Conservation (phyloP, 352 stramenopile genomes). For the Aphanomyces invadans region DNA sequence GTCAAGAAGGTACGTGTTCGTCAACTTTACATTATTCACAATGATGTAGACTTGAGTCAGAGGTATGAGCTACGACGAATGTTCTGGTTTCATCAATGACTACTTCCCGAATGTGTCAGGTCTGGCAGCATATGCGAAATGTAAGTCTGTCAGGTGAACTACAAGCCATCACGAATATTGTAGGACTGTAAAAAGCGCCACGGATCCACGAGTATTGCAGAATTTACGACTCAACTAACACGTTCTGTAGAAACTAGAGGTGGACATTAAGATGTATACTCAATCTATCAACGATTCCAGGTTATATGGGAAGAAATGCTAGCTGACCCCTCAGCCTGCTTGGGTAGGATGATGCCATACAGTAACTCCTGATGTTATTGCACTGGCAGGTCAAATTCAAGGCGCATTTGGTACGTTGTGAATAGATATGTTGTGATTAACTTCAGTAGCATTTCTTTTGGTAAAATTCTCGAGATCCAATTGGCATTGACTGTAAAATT, state of each 20-base stretch:
- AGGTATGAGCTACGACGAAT: not conserved
- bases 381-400: conserved; percentile 15
- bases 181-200: conserved; percentile 21
- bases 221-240: not conserved
- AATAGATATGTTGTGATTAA: not conserved
- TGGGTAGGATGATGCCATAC: conserved; percentile 35
- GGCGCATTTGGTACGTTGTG: conserved; percentile 14
- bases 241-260: conserved; percentile 17
- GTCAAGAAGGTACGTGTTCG: conserved; percentile 13
- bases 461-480: no score
- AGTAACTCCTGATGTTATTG: conserved; percentile 3
- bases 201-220: conserved; percentile 11
- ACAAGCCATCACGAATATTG: no score
- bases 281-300: conserved; percentile 27
- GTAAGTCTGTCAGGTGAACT: no score
- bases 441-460: conserved; percentile 18
- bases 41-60: conserved; percentile 17
- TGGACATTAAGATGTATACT: not conserved
- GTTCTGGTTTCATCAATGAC: not conserved
- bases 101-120: not conserved
- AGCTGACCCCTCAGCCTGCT: conserved; percentile 69
- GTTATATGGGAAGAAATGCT: conserved; percentile 87
- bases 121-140: conserved; percentile 18
- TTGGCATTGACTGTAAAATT: not conserved
- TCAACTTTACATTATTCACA: not conserved